These are phyloP conservation scores for Dipodascus geniculatus DNA, from an alignment of 805 yeast species.

Conservation along the genomic window DNA sequence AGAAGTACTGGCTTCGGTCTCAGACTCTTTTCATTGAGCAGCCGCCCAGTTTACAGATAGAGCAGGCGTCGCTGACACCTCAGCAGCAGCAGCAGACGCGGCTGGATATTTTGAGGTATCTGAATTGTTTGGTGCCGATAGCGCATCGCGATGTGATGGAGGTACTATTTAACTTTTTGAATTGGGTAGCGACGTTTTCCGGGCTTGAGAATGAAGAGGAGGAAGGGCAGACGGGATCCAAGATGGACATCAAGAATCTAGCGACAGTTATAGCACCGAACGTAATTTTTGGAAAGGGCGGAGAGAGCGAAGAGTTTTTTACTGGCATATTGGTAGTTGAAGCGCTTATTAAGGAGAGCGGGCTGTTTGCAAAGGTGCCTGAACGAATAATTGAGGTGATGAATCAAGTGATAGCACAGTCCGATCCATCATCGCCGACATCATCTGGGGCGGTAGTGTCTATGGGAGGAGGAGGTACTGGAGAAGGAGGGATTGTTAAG, in stretches of 20 bases:
- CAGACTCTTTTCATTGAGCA: conserved; percentile 21
- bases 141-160: conserved; percentile 77
- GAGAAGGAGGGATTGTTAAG: background rate
- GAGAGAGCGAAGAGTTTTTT: conserved; percentile 1
- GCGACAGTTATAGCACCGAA: conserved; percentile 96
- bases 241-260: conserved; percentile 90
- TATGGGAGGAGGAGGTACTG: background rate
- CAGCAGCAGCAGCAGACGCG: conserved; percentile 32
- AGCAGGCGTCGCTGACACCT: background rate
- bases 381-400: background rate
- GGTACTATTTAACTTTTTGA: conserved; percentile 71
- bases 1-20: conserved; percentile 61
- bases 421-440: background rate
- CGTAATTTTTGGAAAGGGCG: conserved; percentile 47
- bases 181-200: conserved; percentile 94
- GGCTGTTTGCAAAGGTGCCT: background rate
- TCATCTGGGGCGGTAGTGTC: background rate
- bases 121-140: conserved; percentile 69
- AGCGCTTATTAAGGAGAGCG: background rate
- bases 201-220: conserved; percentile 68
- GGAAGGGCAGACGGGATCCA: conserved; percentile 49
- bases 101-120: conserved; percentile 45
- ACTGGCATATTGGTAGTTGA: background rate
- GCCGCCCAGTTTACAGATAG: background rate
- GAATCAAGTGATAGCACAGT: background rate